Conservation (phyloP, 202 grass and related monocot genomes). For the Digitaria exilis region DNA sequence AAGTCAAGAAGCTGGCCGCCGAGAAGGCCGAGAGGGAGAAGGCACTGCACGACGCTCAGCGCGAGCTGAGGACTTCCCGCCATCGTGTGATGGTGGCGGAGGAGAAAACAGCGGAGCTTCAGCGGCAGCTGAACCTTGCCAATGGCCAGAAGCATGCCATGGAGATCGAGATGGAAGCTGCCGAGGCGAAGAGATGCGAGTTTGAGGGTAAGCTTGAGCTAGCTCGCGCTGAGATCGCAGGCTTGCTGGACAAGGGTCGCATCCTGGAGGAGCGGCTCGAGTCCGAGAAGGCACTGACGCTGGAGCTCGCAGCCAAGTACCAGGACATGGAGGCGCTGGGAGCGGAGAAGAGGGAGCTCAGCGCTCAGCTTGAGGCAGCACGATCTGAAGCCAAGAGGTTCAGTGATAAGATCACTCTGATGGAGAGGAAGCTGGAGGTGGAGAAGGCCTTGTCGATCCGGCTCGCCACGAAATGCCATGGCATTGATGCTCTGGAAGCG, state of each 20-base stretch:
- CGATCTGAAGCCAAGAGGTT: slow-evolving; percentile 49
- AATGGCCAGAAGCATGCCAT: slow-evolving; percentile 56
- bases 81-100: slow-evolving; percentile 59
- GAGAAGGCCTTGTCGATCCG: slow-evolving; percentile 53
- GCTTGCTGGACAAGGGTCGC: slow-evolving; percentile 48
- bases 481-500: slow-evolving; percentile 48
- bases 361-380: slow-evolving; percentile 50
- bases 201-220: slow-evolving; percentile 56
- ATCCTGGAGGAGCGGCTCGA: slow-evolving; percentile 55
- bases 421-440: slow-evolving; percentile 62
- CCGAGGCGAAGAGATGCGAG: slow-evolving; percentile 56
- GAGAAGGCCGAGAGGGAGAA: slow-evolving; percentile 65
- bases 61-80: slow-evolving; percentile 50
- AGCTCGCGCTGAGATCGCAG: slow-evolving; percentile 38
- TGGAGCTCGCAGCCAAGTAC: slow-evolving; percentile 55
- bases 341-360: slow-evolving; percentile 54
- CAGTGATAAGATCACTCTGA: slow-evolving; percentile 40
- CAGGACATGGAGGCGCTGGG: slow-evolving; percentile 58
- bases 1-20: slow-evolving; percentile 46
- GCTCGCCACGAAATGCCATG: slow-evolving; percentile 49
- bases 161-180: slow-evolving; percentile 49
- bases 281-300: slow-evolving; percentile 60
- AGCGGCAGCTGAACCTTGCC: slow-evolving; percentile 70
- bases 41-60: slow-evolving; percentile 53
- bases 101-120: slow-evolving; percentile 57